These are phyloP conservation scores for Rhodotorula sp. DNA, from an alignment of 1,284 basidiomycete species.

Conservation along the genomic window DNA sequence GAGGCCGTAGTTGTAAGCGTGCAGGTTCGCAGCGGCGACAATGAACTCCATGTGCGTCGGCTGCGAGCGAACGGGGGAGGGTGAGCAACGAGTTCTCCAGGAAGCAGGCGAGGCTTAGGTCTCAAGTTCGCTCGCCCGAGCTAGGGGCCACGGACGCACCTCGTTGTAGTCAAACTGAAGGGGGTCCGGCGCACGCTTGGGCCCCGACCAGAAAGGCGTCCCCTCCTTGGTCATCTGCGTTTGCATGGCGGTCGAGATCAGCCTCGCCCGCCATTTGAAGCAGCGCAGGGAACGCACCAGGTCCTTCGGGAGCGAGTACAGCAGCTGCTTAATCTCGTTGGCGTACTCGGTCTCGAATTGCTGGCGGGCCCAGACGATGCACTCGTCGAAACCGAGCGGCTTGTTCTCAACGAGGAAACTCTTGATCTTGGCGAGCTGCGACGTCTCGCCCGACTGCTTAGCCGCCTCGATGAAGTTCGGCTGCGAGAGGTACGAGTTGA, in stretches of 20 bases:
- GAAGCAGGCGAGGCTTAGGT: not conserved
- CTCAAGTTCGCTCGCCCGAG: not conserved
- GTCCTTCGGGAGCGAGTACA: constrained; percentile 94
- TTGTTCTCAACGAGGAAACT: constrained; percentile 89
- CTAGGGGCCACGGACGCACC: constrained; percentile 58
- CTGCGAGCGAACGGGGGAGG: constrained; percentile 53
- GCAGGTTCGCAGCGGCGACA: constrained; percentile 91
- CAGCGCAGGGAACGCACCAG: constrained; percentile 55
- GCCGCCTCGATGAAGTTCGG: constrained; percentile 92
- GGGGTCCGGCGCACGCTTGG: constrained; percentile 96
- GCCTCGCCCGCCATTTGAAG: not conserved
- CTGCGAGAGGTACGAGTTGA: constrained; percentile 95
- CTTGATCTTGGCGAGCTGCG: constrained; percentile 86
- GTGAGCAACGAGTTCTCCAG: not conserved
- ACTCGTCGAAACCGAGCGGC: constrained; percentile 94
- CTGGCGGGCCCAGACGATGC: constrained; percentile 93
- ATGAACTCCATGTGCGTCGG: constrained; percentile 85
- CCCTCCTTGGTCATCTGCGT: constrained; percentile 46
- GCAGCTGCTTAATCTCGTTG: constrained; percentile 89
- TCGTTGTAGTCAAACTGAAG: constrained; percentile 82
- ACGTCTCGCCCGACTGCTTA: constrained; percentile 73
- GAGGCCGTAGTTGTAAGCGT: constrained; percentile 97
- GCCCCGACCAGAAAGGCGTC: constrained; percentile 62
- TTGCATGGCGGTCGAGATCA: not conserved
- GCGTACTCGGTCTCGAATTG: constrained; percentile 95